A percentile compares a stretch with the other conserved stretches of the same genome.
These are phyloP conservation scores for Macaranga tanarius DNA, from an alignment of 441 rosid genomes.

Conservation along the genomic window DNA sequence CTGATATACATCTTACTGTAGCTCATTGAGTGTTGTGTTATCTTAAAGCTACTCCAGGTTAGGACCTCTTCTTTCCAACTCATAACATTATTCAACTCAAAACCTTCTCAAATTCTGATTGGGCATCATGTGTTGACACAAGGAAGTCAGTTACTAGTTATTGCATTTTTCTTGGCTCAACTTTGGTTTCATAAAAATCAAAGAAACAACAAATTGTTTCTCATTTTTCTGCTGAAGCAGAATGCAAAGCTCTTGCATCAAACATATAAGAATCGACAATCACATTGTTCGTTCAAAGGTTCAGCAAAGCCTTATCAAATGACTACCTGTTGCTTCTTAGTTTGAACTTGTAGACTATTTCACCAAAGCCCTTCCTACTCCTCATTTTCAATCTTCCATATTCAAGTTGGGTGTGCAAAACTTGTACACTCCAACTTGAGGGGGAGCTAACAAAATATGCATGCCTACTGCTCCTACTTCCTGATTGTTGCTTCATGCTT, in stretches of 20 bases:
- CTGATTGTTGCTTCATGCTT: no score
- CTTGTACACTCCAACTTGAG: not conserved
- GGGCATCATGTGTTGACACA: not conserved
- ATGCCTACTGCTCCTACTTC: no score
- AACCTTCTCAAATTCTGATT: not conserved
- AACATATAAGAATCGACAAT: no score
- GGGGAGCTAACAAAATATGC: not conserved
- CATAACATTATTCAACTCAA: no score
- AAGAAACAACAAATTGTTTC: no score
- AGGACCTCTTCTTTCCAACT: not conserved
- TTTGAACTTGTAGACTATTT: not conserved
- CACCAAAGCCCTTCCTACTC: not conserved
- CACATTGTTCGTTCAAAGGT: not conserved
- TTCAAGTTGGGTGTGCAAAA: not conserved
- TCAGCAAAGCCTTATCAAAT: not conserved
- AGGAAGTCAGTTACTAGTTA: not conserved
- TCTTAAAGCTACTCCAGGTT: not conserved
- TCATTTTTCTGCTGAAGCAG: no score
- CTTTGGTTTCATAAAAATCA: no score
- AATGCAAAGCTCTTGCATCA: not conserved
- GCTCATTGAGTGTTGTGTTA: not conserved
- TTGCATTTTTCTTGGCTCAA: no score
- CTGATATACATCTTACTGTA: not conserved
- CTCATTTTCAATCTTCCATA: not conserved
- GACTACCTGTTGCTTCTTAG: not conserved